Conservation (phyloP, 768 basidiomycete species). For the Lactifluus piperatus region DNA sequence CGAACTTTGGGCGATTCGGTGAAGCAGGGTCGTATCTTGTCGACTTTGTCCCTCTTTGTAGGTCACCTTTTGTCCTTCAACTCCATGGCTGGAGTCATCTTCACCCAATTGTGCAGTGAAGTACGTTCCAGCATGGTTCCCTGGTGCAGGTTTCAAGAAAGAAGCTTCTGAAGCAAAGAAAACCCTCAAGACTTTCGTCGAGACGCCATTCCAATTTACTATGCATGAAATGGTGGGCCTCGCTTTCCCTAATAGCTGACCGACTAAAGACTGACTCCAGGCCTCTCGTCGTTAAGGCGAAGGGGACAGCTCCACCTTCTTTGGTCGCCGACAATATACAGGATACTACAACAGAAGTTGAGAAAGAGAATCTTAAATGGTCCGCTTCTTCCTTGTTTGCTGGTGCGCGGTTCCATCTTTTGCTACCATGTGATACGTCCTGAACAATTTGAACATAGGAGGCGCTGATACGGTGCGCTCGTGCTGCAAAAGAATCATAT, state of each 20-base stretch:
- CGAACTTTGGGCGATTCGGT: not conserved
- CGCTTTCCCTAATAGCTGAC: not conserved
- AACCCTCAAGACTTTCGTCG: not conserved
- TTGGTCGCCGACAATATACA: slow-evolving; percentile 4
- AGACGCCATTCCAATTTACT: slow-evolving; percentile 4
- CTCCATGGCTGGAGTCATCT: not conserved
- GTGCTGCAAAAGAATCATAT: not conserved
- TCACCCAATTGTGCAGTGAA: not conserved
- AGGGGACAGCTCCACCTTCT: not conserved
- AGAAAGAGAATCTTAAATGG: not conserved
- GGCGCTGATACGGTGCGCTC: slow-evolving; percentile 17
- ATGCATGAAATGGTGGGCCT: slow-evolving; percentile 1
- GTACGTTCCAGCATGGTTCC: slow-evolving; percentile 1
- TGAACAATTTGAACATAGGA: not conserved
- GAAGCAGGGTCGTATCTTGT: not conserved
- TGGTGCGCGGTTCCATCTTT: not conserved
- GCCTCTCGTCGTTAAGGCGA: not conserved
- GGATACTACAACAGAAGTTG: not conserved
- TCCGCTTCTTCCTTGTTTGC: slow-evolving; percentile 4
- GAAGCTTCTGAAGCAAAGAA: not conserved
- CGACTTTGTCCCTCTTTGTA: not conserved
- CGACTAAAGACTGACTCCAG: not conserved
- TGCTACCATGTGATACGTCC: not conserved
- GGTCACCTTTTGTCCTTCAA: not conserved
- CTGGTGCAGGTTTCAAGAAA: not conserved